phyloP scores from a whole-genome alignment of 176 grass and related monocot genomes.

The Ensete glaucum region DNA sequence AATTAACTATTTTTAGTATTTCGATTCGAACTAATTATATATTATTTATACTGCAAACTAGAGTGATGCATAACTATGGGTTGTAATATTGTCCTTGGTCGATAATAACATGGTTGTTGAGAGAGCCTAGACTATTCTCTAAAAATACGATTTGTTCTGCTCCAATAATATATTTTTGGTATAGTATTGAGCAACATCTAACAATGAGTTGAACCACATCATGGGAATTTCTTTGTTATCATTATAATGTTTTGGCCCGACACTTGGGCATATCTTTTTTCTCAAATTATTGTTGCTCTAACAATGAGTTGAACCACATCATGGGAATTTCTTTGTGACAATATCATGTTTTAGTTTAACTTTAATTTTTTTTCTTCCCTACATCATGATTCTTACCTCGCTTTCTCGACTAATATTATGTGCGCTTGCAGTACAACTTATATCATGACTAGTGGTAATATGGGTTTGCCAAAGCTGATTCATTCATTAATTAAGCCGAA shows the following conservation, averaged over 20 bases:
- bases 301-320: too few species aligned
- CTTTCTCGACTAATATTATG: neutral
- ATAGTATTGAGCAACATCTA: neutral
- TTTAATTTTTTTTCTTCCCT: neutral
- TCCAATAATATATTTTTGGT: neutral
- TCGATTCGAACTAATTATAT: too few species aligned
- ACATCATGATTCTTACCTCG: neutral
- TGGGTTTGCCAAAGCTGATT: too few species aligned
- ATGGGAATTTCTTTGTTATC: too few species aligned
- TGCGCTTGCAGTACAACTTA: slow-evolving; percentile 57
- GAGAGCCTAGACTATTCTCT: neutral
- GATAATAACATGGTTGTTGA: neutral
- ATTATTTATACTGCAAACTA: too few species aligned
- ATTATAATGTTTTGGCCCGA: neutral
- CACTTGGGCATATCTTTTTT: too few species aligned
- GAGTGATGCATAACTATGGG: too few species aligned
- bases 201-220: too few species aligned
- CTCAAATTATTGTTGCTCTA: too few species aligned
- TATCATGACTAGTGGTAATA: slow-evolving; percentile 27
- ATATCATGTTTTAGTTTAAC: neutral
- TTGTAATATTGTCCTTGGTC: neutral
- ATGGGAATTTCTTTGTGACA: neutral
- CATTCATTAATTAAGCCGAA: too few species aligned
- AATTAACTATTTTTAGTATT: too few species aligned
- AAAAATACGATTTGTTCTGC: neutral